Evolutionary conservation across 805 yeast species (phyloP).

Genomic region (Lipomyces chichibuensis): DNA sequence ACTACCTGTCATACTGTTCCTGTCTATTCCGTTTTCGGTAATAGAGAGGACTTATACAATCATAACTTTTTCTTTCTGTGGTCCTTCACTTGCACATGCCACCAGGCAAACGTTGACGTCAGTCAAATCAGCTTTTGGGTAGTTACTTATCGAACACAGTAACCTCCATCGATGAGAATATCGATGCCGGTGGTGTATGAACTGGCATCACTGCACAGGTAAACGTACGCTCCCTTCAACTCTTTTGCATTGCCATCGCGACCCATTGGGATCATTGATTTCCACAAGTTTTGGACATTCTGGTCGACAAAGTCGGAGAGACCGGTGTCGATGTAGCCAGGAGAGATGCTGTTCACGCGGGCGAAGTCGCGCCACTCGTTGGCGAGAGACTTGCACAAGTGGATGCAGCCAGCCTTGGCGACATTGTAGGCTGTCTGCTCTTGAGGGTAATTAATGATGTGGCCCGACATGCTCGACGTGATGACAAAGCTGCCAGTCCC

Average conservation of each 20-base stretch:
- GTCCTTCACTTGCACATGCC: too few relatives aligned
- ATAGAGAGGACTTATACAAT: too few relatives aligned
- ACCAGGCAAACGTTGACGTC: too few relatives aligned
- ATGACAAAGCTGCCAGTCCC: slow-evolving; percentile 74
- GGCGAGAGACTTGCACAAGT: slow-evolving; percentile 73
- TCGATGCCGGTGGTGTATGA: slow-evolving; percentile 80
- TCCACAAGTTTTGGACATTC: slow-evolving; percentile 54
- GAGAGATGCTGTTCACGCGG: slow-evolving; percentile 75
- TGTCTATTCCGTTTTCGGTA: too few relatives aligned
- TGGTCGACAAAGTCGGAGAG: slow-evolving; percentile 59
- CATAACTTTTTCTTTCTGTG: too few relatives aligned
- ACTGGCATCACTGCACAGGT: slow-evolving; percentile 77
- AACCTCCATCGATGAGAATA: slow-evolving; percentile 74
- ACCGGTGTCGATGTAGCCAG: slow-evolving; percentile 76
- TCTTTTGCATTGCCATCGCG: slow-evolving; percentile 74
- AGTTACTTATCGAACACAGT: background rate
- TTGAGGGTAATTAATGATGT: slow-evolving; percentile 81
- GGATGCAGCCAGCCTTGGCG: slow-evolving; percentile 76
- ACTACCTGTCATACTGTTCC: too few relatives aligned
- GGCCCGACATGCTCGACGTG: slow-evolving; percentile 88
- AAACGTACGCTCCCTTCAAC: slow-evolving; percentile 63
- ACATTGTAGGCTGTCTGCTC: slow-evolving; percentile 82
- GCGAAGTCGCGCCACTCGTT: slow-evolving; percentile 85
- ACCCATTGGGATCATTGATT: slow-evolving; percentile 62
- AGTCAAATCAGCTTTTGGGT: too few relatives aligned